Evolutionary conservation across 257 asterid species (phyloP).

Genomic region (Ilex aquifolium): DNA sequence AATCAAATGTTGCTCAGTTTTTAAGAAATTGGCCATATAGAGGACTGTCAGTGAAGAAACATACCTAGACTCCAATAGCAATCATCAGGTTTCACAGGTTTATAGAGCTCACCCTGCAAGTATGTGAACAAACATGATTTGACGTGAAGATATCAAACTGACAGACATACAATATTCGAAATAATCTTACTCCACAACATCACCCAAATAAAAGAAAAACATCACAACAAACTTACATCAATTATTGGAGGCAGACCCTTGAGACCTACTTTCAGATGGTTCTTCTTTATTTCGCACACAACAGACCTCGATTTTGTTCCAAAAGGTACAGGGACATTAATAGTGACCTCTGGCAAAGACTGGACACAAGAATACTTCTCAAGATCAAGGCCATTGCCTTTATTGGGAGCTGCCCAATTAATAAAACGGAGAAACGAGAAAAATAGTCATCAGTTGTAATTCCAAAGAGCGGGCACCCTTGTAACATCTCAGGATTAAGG

Average conservation of each 20-base stretch:
- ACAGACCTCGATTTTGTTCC: slow-evolving; percentile 44
- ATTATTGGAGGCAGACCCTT: slow-evolving; percentile 41
- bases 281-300: slow-evolving; percentile 34
- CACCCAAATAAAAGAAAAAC: background rate
- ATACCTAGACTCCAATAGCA: slow-evolving; percentile 86
- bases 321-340: slow-evolving; percentile 54
- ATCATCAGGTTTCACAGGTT: slow-evolving; percentile 66
- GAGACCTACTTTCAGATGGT: slow-evolving; percentile 34
- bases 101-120: slow-evolving; percentile 66
- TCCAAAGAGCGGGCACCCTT: too few species aligned
- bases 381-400: slow-evolving; percentile 72
- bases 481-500: too few species aligned
- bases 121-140: slow-evolving; percentile 1
- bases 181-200: background rate
- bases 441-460: background rate
- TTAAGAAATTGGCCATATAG: background rate
- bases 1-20: background rate
- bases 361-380: slow-evolving; percentile 74
- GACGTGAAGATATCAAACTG: too few species aligned
- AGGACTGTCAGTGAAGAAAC: background rate
- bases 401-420: slow-evolving; percentile 47
- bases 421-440: slow-evolving; percentile 5
- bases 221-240: slow-evolving; percentile 21
- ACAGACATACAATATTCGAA: background rate
- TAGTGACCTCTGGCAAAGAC: slow-evolving; percentile 68